Conservation (phyloP, 2,329 filamentous ascomycete species). For the Fusarium clavum region DNA sequence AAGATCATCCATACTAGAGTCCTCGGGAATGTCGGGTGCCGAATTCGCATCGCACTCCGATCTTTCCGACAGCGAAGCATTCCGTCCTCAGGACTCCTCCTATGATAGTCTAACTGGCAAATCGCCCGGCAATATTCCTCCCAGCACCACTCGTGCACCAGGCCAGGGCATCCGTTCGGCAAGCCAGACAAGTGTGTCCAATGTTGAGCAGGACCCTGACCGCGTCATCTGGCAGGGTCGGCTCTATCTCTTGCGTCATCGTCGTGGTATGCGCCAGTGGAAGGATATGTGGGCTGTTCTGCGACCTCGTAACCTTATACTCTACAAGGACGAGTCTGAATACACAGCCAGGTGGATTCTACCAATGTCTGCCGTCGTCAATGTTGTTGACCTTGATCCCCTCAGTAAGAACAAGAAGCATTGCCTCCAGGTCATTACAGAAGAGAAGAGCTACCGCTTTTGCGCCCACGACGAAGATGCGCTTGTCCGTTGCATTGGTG, state of each 20-base stretch:
- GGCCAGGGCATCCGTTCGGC: conserved; percentile 62
- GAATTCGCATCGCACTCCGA: conserved; percentile 86
- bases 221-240: conserved; percentile 95
- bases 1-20: conserved; percentile 72
- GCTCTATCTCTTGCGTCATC: conserved; percentile 85
- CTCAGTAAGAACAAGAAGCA: conserved; percentile 84
- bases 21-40: conserved; percentile 71
- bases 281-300: conserved; percentile 95
- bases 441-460: conserved; percentile 86
- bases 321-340: conserved; percentile 94
- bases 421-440: conserved; percentile 93
- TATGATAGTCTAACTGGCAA: conserved; percentile 62
- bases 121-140: conserved; percentile 45
- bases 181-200: conserved; percentile 70
- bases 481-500: conserved; percentile 85
- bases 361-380: conserved; percentile 81
- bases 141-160: conserved; percentile 45
- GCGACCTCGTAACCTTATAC: conserved; percentile 82
- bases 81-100: conserved; percentile 62
- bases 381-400: conserved; percentile 92
- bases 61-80: conserved; percentile 77
- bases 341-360: conserved; percentile 89
- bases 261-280: conserved; percentile 88
- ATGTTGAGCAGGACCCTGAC: conserved; percentile 75
- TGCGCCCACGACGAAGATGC: conserved; percentile 84